A percentile compares a stretch with the other conserved stretches of the same genome.
phyloP scores from a whole-genome alignment of 139 green algal species.

The Chlorella sp. region DNA sequence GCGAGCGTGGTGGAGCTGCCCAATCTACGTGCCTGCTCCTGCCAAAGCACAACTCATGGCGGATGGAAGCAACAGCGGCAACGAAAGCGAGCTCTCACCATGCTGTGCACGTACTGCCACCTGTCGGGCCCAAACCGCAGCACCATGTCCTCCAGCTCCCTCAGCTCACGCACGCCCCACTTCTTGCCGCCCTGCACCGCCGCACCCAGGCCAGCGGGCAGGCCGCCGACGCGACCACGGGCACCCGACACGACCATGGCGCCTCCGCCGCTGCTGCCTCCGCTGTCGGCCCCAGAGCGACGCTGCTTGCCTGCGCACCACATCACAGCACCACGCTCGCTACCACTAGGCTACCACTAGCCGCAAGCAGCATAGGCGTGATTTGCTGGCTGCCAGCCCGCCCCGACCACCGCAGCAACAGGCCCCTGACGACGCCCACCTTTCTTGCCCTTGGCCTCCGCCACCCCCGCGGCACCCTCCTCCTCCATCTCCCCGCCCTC shows the following conservation, averaged over 20 bases:
- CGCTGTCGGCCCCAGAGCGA: too few relatives aligned
- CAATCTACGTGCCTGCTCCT: too few relatives aligned
- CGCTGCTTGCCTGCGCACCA: too few relatives aligned
- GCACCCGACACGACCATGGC: too few relatives aligned
- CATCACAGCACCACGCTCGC: too few relatives aligned
- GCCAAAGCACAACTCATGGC: background rate
- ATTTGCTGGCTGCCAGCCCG: background rate
- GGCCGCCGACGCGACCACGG: background rate
- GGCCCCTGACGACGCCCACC: too few relatives aligned
- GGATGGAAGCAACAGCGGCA: background rate
- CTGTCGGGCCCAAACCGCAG: slow-evolving; percentile 36
- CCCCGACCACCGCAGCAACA: too few relatives aligned
- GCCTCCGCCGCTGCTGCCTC: too few relatives aligned
- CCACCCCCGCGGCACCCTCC: too few relatives aligned
- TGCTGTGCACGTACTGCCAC: slow-evolving; percentile 9
- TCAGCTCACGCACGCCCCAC: slow-evolving; percentile 40
- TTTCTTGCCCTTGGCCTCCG: too few relatives aligned
- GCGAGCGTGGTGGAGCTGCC: too few relatives aligned
- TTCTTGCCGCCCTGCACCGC: background rate
- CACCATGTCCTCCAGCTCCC: slow-evolving; percentile 41
- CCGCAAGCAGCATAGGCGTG: slow-evolving; percentile 4
- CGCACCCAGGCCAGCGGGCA: background rate
- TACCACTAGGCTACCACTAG: too few relatives aligned
- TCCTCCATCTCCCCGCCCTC: slow-evolving; percentile 5
- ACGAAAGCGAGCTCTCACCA: background rate